A percentile compares a stretch with the other conserved stretches of the same genome.
phyloP scores from a whole-genome alignment of 768 basidiomycete species.

The Stropharia rugosoannulata region DNA sequence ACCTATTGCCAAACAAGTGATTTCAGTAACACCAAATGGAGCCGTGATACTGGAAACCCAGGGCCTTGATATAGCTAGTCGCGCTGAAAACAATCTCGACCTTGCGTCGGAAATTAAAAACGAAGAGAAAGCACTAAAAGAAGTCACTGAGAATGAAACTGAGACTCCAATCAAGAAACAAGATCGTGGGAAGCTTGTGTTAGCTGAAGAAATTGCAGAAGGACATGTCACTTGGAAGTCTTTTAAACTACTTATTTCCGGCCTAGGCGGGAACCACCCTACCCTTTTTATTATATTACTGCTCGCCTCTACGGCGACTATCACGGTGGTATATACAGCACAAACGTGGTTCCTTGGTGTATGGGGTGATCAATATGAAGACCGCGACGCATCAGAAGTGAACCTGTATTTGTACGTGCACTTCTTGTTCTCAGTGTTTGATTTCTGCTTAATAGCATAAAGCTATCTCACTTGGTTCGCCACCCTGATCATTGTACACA shows the following conservation, averaged over 20 bases:
- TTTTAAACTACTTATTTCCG: conserved; percentile 34
- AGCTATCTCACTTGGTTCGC: too few relatives aligned
- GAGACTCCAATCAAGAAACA: conserved; percentile 21
- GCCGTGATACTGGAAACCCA: too few relatives aligned
- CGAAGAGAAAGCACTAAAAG: conserved; percentile 21
- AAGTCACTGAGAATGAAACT: conserved; percentile 14
- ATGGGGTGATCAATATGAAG: conserved; percentile 45
- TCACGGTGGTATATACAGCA: conserved; percentile 22
- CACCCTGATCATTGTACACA: too few relatives aligned
- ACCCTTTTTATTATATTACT: conserved; percentile 30
- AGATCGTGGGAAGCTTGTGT: conserved; percentile 52
- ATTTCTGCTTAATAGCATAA: too few relatives aligned
- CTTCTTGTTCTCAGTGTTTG: too few relatives aligned
- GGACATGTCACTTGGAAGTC: conserved; percentile 22
- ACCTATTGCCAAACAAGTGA: conserved; percentile 37
- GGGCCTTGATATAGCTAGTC: too few relatives aligned
- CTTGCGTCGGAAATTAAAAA: conserved; percentile 30
- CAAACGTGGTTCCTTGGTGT: conserved; percentile 44
- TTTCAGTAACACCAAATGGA: too few relatives aligned
- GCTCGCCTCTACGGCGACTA: conserved; percentile 20
- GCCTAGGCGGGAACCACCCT: conserved; percentile 32
- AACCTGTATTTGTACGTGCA: conserved; percentile 27
- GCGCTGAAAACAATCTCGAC: too few relatives aligned
- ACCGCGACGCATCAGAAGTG: conserved; percentile 28
- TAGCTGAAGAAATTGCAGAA: conserved; percentile 59